Percentiles rank a stretch among this genome's conserved stretches.
These are phyloP conservation scores for slime mould (Dictyostelium discoideum) DNA, from an alignment of 78 protist genomes.

Conservation along the genomic window DNA sequence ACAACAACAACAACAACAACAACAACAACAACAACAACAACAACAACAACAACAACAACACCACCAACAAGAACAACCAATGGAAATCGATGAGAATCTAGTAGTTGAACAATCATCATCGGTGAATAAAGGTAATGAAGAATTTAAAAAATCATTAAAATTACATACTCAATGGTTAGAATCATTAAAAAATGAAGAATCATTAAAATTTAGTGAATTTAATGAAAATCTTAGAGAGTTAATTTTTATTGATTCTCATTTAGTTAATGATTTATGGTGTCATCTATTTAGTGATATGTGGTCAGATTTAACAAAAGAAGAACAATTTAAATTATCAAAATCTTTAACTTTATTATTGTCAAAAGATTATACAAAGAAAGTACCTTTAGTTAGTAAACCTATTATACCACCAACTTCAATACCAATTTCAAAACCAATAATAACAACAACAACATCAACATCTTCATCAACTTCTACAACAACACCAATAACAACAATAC, in stretches of 20 bases:
- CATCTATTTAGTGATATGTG: slow-evolving; percentile 42
- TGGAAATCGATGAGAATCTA: not conserved
- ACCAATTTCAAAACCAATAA: not conserved
- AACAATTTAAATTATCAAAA: slow-evolving; percentile 61
- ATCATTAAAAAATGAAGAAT: not conserved
- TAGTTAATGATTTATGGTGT: slow-evolving; percentile 25
- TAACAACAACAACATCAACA: not conserved
- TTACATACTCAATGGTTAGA: slow-evolving; percentile 11
- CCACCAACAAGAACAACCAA: not conserved
- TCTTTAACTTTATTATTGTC: slow-evolving; percentile 33
- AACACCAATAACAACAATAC: not conserved
- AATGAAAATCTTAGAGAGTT: slow-evolving; percentile 34
- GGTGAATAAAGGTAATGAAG: not conserved
- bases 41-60: not conserved
- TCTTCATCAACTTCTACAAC: not conserved
- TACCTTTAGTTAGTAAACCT: not conserved
- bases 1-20: not conserved
- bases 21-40: not conserved
- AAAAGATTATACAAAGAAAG: slow-evolving; percentile 50
- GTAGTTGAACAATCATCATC: not conserved
- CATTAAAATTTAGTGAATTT: slow-evolving; percentile 1
- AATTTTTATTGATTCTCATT: slow-evolving; percentile 1
- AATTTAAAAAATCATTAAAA: not conserved
- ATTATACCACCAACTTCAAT: not conserved
- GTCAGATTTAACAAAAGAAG: slow-evolving; percentile 31